Base-by-base conservation (phyloP, 202 grass and related monocot genomes). In the Schoenoplectus tabernaemontani region DNA sequence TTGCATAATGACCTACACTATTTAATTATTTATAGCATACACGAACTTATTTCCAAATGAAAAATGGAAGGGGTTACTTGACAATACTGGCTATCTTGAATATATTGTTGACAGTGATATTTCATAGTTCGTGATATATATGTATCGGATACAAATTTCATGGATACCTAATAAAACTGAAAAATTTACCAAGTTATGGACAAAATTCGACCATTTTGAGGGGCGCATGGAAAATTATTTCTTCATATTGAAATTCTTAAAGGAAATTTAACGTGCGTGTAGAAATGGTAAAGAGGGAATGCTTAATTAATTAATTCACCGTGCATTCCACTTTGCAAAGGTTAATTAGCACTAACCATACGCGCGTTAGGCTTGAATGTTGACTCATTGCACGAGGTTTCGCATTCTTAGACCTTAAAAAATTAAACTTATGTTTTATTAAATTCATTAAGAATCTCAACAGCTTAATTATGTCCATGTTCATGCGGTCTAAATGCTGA, bases 391-490 rank as follows among this genome's bases (percentile, higher is more conserved):
- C 67, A 71, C 42, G 4, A 70, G 22, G 8, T 37, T 26, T 44
- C n/a, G 4, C 20, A 26, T 16, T 48, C 3, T 36, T 28, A 71
- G 10, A 71, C 22, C 26, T 46, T 66, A 59, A 37, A 38, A 37
- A n/a, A 37, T 38, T 42, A 44, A 43, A 42, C 6, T 42, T 42
- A 13, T 62, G 37, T 67, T 20, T 13, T 41, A 20, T 42, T 41
- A 41, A 44, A 71, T 71, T 71, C 9, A 48, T 71, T 5, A 71
- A 46, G 39, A 71, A 71, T 71, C 9, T 46, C 41, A 47, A 71
- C 66, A 68, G 64, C 64, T 44, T 68, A n/a, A 42, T 67, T 30
- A 47, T 71, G 39, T 48, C 41, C 42, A 47, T 71, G 66, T 47
- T 16, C 42, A 1, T 47, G 66, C 9, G 0, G 22, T 71, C 42